phyloP scores from a whole-genome alignment of 2,329 filamentous ascomycete genomes.

The Trichophyton schoenleinii region DNA sequence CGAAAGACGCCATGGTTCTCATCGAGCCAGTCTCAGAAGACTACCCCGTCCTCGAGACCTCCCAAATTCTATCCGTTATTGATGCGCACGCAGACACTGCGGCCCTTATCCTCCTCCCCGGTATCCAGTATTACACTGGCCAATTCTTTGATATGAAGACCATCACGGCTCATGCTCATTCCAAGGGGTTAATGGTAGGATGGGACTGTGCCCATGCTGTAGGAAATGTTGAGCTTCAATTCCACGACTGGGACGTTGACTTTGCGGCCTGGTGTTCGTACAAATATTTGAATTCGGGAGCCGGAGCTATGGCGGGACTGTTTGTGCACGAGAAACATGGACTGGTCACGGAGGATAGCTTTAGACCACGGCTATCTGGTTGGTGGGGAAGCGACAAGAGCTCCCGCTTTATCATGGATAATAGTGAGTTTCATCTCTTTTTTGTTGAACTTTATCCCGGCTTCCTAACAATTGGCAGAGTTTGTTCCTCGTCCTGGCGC shows the following conservation, averaged over 20 bases:
- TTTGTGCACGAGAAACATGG: conserved; percentile 72
- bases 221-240: conserved; percentile 64
- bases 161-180: conserved; percentile 67
- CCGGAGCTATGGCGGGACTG: conserved; percentile 64
- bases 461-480: conserved; percentile 20
- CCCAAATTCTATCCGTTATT: conserved; percentile 59
- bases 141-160: conserved; percentile 71
- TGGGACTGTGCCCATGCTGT: conserved; percentile 84
- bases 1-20: conserved; percentile 57
- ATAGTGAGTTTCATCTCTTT: conserved; percentile 32
- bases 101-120: conserved; percentile 67
- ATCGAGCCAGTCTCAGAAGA: conserved; percentile 49
- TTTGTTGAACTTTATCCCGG: neutral
- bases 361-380: conserved; percentile 57
- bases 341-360: conserved; percentile 35
- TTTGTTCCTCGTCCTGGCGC: conserved; percentile 70
- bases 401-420: conserved; percentile 71
- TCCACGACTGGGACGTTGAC: conserved; percentile 85
- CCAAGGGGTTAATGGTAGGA: conserved; percentile 58
- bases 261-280: conserved; percentile 91
- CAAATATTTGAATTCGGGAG: conserved; percentile 83
- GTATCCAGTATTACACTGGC: conserved; percentile 85
- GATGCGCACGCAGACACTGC: conserved; percentile 60
- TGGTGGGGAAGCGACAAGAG: conserved; percentile 80
- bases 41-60: conserved; percentile 52